Percentiles rank a stretch among this genome's conserved stretches.
These are phyloP conservation scores for Amphirosellinia nigrospora DNA, from an alignment of 495 filamentous ascomycete species.

Conservation along the genomic window DNA sequence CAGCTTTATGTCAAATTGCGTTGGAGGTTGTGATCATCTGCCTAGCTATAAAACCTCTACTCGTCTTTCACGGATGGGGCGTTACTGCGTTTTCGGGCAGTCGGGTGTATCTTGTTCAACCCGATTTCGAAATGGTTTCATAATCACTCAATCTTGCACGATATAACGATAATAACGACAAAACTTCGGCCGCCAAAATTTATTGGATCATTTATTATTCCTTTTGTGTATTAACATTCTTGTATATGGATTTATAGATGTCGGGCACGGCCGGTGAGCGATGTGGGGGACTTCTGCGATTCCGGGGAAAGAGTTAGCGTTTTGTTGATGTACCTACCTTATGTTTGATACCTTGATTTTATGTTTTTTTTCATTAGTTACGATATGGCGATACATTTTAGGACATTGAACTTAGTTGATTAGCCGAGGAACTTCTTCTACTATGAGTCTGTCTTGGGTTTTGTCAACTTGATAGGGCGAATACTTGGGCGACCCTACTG, in stretches of 20 bases:
- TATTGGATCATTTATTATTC: neutral
- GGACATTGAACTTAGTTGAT: neutral
- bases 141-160: neutral
- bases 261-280: neutral
- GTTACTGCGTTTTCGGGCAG: neutral
- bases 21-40: neutral
- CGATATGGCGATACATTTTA: neutral
- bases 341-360: neutral
- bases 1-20: neutral
- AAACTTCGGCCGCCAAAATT: neutral
- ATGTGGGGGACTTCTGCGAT: neutral
- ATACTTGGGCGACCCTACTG: neutral
- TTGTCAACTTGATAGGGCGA: neutral
- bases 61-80: neutral
- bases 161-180: conserved; percentile 2
- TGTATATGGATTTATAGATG: neutral
- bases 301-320: neutral
- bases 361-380: neutral
- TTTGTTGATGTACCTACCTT: neutral
- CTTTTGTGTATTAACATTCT: neutral
- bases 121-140: too few species aligned
- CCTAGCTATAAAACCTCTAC: neutral
- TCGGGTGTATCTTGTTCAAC: neutral
- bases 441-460: neutral
- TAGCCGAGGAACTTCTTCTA: neutral